Percentiles rank a stretch among this genome's conserved stretches.
Evolutionary conservation across 306 rosid genomes (phyloP).

Genomic region (Cucumis melo): DNA sequence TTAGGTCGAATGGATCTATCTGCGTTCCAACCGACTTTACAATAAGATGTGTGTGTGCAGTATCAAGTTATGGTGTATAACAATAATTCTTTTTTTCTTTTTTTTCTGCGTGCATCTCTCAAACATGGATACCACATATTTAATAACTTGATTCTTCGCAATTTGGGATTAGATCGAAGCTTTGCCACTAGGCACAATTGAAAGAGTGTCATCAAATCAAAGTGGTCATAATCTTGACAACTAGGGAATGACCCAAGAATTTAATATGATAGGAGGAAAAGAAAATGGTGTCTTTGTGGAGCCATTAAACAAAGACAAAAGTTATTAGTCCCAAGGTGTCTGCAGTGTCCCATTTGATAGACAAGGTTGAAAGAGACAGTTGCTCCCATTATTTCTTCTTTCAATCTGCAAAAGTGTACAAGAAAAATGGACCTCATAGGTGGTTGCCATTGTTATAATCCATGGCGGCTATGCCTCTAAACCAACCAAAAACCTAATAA

Average conservation of each 20-base stretch:
- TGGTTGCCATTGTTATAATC: conserved; percentile 1
- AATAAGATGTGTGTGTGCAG: too few relatives aligned
- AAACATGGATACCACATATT: too few relatives aligned
- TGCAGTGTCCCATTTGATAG: conserved; percentile 4
- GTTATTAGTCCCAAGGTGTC: not conserved
- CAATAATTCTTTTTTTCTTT: too few relatives aligned
- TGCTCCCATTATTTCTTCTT: not conserved
- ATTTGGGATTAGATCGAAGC: too few relatives aligned
- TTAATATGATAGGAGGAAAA: not conserved
- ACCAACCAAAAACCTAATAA: not conserved
- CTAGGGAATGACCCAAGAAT: conserved; percentile 1
- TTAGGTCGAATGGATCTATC: too few relatives aligned
- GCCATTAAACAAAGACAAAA: conserved; percentile 4
- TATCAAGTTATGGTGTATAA: too few relatives aligned
- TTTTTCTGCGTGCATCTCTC: too few relatives aligned
- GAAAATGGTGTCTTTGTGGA: conserved; percentile 1
- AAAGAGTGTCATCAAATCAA: not conserved
- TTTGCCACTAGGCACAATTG: not conserved
- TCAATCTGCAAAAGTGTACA: not conserved
- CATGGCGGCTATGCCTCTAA: not conserved
- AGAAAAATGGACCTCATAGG: not conserved
- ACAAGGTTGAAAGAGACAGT: conserved; percentile 7
- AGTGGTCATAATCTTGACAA: not conserved
- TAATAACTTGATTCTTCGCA: too few relatives aligned
- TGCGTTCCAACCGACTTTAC: too few relatives aligned